A percentile compares a stretch with the other conserved stretches of the same genome.
phyloP scores from a whole-genome alignment of 495 filamentous ascomycete species.

The Aspergillus panamensis region DNA sequence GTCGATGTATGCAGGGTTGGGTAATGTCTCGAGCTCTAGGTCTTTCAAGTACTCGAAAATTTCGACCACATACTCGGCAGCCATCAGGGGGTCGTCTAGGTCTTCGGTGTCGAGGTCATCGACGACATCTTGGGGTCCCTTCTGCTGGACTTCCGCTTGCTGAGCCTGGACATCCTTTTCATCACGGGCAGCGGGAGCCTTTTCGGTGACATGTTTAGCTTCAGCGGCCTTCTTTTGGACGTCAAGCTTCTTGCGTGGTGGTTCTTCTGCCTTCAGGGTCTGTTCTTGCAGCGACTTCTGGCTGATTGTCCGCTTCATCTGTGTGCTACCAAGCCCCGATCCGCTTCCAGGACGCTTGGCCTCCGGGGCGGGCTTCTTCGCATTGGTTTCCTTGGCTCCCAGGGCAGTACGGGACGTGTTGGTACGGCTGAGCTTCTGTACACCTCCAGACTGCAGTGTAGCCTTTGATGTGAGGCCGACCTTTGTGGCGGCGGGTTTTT shows the following conservation, averaged over 20 bases:
- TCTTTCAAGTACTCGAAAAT: conserved; percentile 96
- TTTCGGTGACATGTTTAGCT: conserved; percentile 20
- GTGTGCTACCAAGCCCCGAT: conserved; percentile 55
- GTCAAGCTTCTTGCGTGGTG: conserved; percentile 51
- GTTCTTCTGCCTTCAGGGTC: conserved; percentile 53
- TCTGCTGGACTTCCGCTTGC: conserved; percentile 24
- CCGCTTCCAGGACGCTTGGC: conserved; percentile 70
- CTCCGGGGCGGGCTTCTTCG: conserved; percentile 58
- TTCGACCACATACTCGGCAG: conserved; percentile 92
- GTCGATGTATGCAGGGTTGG: conserved; percentile 91
- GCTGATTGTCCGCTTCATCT: conserved; percentile 55
- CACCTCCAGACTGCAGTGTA: conserved; percentile 61
- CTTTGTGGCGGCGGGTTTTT: conserved; percentile 64
- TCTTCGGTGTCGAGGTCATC: conserved; percentile 81
- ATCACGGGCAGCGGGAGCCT: conserved; percentile 13
- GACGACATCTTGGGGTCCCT: conserved; percentile 48
- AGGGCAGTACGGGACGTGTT: conserved; percentile 62
- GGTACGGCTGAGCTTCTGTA: conserved; percentile 72
- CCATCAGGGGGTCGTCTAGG: conserved; percentile 91
- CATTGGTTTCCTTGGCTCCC: conserved; percentile 59
- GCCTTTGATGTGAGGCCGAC: conserved; percentile 72
- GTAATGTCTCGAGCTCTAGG: conserved; percentile 75
- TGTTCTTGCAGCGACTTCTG: conserved; percentile 58
- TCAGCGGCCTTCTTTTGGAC: conserved; percentile 48
- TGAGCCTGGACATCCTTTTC: conserved; percentile 33